Evolutionary conservation across 73 alveolate species (phyloP), one percentile per base, ranked within the genome.

Genomic region (Paramecium caudatum): DNA sequence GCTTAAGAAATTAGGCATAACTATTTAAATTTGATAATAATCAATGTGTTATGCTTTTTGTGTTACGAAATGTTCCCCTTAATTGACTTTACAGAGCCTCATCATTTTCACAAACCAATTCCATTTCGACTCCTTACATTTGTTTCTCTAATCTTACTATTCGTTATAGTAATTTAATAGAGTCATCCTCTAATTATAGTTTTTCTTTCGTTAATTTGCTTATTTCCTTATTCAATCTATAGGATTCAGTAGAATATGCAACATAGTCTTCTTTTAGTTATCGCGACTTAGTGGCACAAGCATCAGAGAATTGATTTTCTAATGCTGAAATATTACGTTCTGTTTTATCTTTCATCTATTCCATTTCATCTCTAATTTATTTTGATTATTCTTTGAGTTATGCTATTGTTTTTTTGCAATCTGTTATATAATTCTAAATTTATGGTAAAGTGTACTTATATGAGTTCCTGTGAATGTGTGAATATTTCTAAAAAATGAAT

Each of bases 151-250:
- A 19, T 37, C 55, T 36, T 1, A 45, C 21, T 74, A 74, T 41
- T 45, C 43, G 36, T 5, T 43, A 9, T 21, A 74, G 21, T 13
- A 39, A 30, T 39, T 74, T 15, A 30, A 74, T 74, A 16, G 88
- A 74, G 8, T 74, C 49, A 23, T 27, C 47, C 19, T 74, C 88
- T 30, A 74, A 17, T 1, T 74, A 43, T 30, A 74, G 7, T 74
- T 74, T 74, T 36, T 74, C 88, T 13, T 74, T 74, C 2, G 88
- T 74, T 13, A 74, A 74, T 74, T 74, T 74, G 32, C 88, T 74
- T 4, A 74, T 74, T 21, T 74, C 88, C 15, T 74, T 74, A 21
- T 74, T 74, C 34, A 74, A 74, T 74, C 88, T 13, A 74, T 27
- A 74, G 0, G 88, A 74, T 27, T 74, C 88, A 6, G 88, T 74